Conservation (phyloP, 371 early-diverging fungal species). For the Modicella reniformis region DNA sequence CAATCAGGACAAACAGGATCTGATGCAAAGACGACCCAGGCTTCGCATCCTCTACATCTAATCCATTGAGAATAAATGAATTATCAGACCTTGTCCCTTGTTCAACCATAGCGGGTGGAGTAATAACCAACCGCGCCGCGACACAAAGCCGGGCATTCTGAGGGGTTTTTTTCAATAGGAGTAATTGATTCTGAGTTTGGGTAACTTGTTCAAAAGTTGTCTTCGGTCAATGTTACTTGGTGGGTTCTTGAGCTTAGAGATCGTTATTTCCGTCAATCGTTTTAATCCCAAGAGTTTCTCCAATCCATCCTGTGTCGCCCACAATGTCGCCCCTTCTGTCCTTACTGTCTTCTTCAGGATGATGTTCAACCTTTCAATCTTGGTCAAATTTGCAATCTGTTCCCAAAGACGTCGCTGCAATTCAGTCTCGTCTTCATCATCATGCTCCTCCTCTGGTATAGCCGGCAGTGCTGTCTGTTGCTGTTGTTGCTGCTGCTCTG, state of each 20-base stretch:
- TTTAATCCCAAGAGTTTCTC: not conserved
- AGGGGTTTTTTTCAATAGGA: not conserved
- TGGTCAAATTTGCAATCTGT: not conserved
- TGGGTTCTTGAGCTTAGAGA: not conserved
- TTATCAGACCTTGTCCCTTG: too few relatives aligned
- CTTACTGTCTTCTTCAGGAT: not conserved
- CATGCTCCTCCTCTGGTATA: not conserved
- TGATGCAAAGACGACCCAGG: too few relatives aligned
- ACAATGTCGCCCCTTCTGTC: not conserved
- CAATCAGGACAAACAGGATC: too few relatives aligned
- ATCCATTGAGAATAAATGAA: too few relatives aligned
- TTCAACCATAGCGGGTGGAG: too few relatives aligned
- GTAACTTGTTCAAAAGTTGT: not conserved
- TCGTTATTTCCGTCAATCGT: not conserved
- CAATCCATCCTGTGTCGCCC: not conserved
- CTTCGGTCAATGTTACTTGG: not conserved
- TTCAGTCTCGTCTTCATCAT: not conserved
- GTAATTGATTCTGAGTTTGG: not conserved
- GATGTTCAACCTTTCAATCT: not conserved
- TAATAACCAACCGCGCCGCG: too few relatives aligned
- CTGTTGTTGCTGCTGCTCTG: too few relatives aligned
- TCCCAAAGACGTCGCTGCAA: not conserved
- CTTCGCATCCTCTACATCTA: too few relatives aligned
- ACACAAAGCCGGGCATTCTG: too few relatives aligned
- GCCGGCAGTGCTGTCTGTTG: not conserved